A percentile compares a stretch with the other conserved stretches of the same genome.
Evolutionary conservation across 2,329 filamentous ascomycete species (phyloP).

Genomic region (Fusarium redolens): DNA sequence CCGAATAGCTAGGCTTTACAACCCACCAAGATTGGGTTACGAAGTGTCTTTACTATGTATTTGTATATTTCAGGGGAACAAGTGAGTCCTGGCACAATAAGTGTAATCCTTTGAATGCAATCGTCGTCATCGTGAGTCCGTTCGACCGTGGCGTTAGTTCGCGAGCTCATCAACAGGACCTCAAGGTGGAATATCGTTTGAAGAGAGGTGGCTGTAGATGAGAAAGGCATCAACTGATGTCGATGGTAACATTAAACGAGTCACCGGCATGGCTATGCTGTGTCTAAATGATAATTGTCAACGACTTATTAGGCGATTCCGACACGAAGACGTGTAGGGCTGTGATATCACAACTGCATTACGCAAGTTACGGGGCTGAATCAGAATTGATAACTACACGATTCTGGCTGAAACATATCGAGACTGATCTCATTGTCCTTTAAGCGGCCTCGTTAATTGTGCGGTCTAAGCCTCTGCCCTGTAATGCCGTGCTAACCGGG

Average conservation of each 20-base stretch:
- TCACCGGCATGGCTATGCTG: not conserved
- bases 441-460: not conserved
- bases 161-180: not conserved
- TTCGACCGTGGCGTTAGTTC: not conserved
- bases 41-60: not conserved
- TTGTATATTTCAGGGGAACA: too few species aligned
- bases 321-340: not conserved
- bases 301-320: too few species aligned
- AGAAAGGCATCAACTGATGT: not conserved
- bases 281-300: not conserved
- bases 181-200: not conserved
- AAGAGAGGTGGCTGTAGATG: not conserved
- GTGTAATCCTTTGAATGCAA: not conserved
- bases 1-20: not conserved
- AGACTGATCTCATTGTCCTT: not conserved
- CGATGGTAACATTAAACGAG: not conserved
- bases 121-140: not conserved
- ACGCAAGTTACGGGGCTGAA: not conserved
- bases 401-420: not conserved
- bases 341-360: not conserved
- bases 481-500: slow-evolving; percentile 9
- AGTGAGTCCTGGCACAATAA: not conserved
- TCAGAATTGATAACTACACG: not conserved
- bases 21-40: not conserved
- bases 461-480: not conserved